Evolutionary conservation across 2,329 filamentous ascomycete species (phyloP).

Genomic region (Fusarium graminum): DNA sequence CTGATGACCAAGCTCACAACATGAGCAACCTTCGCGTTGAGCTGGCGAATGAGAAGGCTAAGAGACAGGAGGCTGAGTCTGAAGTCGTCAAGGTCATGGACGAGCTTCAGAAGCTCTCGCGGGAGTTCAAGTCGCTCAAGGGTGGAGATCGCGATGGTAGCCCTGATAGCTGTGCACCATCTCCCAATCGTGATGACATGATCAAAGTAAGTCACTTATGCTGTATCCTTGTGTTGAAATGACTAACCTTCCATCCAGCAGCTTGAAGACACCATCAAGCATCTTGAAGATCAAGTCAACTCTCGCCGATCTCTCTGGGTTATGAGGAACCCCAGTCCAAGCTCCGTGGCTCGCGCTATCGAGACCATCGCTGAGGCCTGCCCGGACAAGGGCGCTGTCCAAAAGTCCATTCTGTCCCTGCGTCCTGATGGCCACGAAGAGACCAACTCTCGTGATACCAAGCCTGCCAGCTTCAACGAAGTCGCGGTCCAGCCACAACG

Average conservation of each 20-base stretch:
- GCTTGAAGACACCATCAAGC: slow-evolving; percentile 52
- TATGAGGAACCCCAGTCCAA: slow-evolving; percentile 52
- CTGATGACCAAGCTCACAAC: slow-evolving; percentile 52
- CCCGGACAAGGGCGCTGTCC: slow-evolving; percentile 47
- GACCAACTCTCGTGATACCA: slow-evolving; percentile 29
- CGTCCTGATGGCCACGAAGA: slow-evolving; percentile 34
- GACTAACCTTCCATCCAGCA: slow-evolving; percentile 39
- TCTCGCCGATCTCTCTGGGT: slow-evolving; percentile 54
- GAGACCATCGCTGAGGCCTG: slow-evolving; percentile 51
- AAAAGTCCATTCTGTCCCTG: slow-evolving; percentile 49
- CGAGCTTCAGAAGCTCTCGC: slow-evolving; percentile 46
- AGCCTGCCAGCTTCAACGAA: slow-evolving; percentile 36
- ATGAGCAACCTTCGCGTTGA: slow-evolving; percentile 52
- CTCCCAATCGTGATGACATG: slow-evolving; percentile 44
- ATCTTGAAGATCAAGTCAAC: slow-evolving; percentile 56
- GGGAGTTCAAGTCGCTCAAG: slow-evolving; percentile 50
- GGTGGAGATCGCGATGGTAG: slow-evolving; percentile 41
- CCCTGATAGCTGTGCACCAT: slow-evolving; percentile 34
- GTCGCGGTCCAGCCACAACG: slow-evolving; percentile 36
- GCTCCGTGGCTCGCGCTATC: slow-evolving; percentile 51
- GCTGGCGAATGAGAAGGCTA: slow-evolving; percentile 51
- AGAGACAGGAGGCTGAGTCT: slow-evolving; percentile 49
- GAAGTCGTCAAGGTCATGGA: slow-evolving; percentile 49
- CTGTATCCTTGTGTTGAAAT: background rate
- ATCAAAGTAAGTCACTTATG: slow-evolving; percentile 49